Evolutionary conservation across 208 protist genomes (phyloP).

Genomic region (Acanthamoeba healyi): DNA sequence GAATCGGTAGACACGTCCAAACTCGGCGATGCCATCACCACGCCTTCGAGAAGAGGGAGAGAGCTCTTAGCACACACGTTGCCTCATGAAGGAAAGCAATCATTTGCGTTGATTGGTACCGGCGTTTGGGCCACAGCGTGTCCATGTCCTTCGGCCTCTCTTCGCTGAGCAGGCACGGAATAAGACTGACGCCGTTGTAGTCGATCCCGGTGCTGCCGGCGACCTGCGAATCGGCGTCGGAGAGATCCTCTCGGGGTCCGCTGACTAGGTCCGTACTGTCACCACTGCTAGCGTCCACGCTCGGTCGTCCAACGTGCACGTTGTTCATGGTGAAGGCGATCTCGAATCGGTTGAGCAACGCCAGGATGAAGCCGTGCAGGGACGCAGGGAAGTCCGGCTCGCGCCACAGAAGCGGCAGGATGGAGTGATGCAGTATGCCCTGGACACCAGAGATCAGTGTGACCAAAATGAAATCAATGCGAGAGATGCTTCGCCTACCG

Average conservation of each 20-base stretch:
- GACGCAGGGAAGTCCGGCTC: neutral
- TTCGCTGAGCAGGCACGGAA: conserved; percentile 15
- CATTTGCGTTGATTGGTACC: too few species aligned
- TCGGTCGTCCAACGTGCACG: too few species aligned
- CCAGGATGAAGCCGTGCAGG: conserved; percentile 34
- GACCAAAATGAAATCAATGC: neutral
- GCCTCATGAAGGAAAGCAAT: too few species aligned
- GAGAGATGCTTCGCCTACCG: too few species aligned
- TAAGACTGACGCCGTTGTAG: conserved; percentile 39
- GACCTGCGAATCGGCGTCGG: neutral
- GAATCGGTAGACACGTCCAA: conserved; percentile 36
- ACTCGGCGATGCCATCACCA: conserved; percentile 7
- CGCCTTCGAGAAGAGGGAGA: too few species aligned
- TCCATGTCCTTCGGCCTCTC: conserved; percentile 26
- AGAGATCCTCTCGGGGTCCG: too few species aligned
- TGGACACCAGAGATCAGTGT: neutral
- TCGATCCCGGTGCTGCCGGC: neutral
- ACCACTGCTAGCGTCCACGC: too few species aligned
- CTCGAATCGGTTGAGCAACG: conserved; percentile 54
- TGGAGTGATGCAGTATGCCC: neutral
- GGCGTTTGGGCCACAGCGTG: neutral
- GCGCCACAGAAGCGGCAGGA: conserved; percentile 26
- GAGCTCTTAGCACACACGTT: too few species aligned
- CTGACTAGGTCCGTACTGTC: too few species aligned
- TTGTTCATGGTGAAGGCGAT: conserved; percentile 41